These are phyloP conservation scores for Neurospora crassa DNA, from an alignment of 2,329 filamentous ascomycete genomes.

Conservation along the genomic window DNA sequence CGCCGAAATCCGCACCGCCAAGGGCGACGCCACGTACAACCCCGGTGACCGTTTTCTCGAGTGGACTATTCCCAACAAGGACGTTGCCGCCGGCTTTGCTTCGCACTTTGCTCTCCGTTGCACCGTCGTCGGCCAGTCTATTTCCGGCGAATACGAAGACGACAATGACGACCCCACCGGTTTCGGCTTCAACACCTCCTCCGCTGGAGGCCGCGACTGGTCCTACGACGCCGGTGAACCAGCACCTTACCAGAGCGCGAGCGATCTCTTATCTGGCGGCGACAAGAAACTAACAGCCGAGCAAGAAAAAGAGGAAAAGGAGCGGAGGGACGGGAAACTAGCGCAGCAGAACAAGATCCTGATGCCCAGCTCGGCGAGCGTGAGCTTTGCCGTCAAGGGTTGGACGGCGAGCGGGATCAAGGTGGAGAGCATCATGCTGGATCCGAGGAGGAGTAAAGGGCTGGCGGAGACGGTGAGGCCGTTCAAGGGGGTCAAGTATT, in stretches of 20 bases:
- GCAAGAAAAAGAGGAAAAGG: conserved; percentile 23
- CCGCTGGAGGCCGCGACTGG: conserved; percentile 28
- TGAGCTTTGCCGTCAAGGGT: conserved; percentile 62
- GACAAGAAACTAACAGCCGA: conserved; percentile 13
- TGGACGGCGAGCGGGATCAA: conserved; percentile 60
- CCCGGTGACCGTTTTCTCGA: conserved; percentile 64
- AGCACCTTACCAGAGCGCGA: conserved; percentile 41
- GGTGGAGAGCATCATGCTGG: conserved; percentile 57
- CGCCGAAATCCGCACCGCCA: conserved; percentile 68
- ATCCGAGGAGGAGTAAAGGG: conserved; percentile 74
- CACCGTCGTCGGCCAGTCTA: conserved; percentile 61
- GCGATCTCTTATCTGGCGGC: neutral
- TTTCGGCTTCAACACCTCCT: conserved; percentile 33
- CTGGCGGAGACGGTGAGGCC: conserved; percentile 83
- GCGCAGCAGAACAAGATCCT: conserved; percentile 61
- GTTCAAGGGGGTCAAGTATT: conserved; percentile 96
- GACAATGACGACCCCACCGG: conserved; percentile 43
- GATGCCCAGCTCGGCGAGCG: conserved; percentile 69
- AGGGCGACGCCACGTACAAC: conserved; percentile 75
- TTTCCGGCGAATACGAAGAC: conserved; percentile 32
- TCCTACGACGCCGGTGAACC: conserved; percentile 32
- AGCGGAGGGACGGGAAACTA: conserved; percentile 44
- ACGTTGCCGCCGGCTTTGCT: conserved; percentile 51
- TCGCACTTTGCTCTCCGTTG: conserved; percentile 68
- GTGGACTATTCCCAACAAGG: conserved; percentile 75